Conservation (phyloP, 2,329 filamentous ascomycete species). For the Penicillium paneum region DNA sequence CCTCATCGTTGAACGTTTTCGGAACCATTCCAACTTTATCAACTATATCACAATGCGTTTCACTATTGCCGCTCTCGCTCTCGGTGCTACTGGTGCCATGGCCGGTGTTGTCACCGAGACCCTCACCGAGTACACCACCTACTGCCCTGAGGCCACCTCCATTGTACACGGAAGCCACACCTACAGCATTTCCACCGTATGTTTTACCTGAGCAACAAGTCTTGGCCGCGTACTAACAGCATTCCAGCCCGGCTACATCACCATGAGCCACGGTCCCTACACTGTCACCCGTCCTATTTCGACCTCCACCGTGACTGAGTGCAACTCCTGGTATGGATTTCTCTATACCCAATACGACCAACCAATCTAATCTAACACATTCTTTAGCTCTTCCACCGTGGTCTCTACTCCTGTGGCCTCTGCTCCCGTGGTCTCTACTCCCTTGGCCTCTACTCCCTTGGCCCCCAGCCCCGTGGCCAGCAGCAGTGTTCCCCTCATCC, state of each 20-base stretch:
- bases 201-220: slow-evolving; percentile 13
- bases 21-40: slow-evolving; percentile 5
- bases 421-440: no score
- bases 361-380: slow-evolving; percentile 7
- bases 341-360: background rate
- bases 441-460: slow-evolving; percentile 16
- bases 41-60: slow-evolving; percentile 49
- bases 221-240: background rate
- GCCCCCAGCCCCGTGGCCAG: slow-evolving; percentile 18
- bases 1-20: slow-evolving; percentile 12
- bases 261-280: slow-evolving; percentile 70
- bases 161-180: slow-evolving; percentile 63
- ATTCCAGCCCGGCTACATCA: slow-evolving; percentile 61
- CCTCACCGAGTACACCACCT: slow-evolving; percentile 66
- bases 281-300: slow-evolving; percentile 55
- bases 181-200: slow-evolving; percentile 65
- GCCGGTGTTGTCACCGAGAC: slow-evolving; percentile 58
- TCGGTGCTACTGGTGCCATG: slow-evolving; percentile 40
- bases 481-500: slow-evolving; percentile 16
- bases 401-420: slow-evolving; percentile 16
- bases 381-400: slow-evolving; percentile 20
- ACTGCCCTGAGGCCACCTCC: slow-evolving; percentile 66
- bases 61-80: slow-evolving; percentile 42
- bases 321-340: slow-evolving; percentile 40
- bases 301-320: slow-evolving; percentile 53